Evolutionary conservation across 192 early-diverging fungal species (phyloP).

Genomic region (Ramicandelaber brevisporus): DNA sequence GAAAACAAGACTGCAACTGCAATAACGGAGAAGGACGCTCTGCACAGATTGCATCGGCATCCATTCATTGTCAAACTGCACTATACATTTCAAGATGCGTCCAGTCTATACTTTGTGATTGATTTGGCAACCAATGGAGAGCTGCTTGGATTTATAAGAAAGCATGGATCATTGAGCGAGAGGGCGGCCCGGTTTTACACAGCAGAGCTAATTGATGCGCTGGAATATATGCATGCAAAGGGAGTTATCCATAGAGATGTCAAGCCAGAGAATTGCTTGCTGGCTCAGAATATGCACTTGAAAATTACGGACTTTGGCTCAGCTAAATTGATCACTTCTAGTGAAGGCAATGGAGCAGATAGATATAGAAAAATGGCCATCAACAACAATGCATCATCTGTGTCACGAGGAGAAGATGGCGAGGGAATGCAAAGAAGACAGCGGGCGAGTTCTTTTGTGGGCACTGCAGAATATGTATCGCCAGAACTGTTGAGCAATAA

Average conservation of each 20-base stretch:
- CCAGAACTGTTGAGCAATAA: slow-evolving; percentile 86
- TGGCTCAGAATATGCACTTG: slow-evolving; percentile 75
- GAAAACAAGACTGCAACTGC: slow-evolving; percentile 95
- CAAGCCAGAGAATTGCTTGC: slow-evolving; percentile 86
- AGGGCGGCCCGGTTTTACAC: slow-evolving; percentile 59
- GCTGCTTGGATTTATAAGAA: slow-evolving; percentile 57
- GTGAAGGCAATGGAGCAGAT: too few species aligned
- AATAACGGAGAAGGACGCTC: slow-evolving; percentile 76
- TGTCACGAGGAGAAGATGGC: background rate
- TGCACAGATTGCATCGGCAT: slow-evolving; percentile 63
- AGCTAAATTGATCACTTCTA: slow-evolving; percentile 20
- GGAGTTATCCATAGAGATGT: slow-evolving; percentile 82
- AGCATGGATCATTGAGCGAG: slow-evolving; percentile 21
- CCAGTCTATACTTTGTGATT: slow-evolving; percentile 80
- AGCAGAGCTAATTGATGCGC: slow-evolving; percentile 56
- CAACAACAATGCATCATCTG: background rate
- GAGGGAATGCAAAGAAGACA: slow-evolving; percentile 11
- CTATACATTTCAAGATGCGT: slow-evolving; percentile 84
- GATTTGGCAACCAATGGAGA: slow-evolving; percentile 82
- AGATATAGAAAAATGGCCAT: too few species aligned
- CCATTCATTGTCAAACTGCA: slow-evolving; percentile 78
- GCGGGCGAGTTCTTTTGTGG: slow-evolving; percentile 76
- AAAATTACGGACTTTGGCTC: slow-evolving; percentile 93
- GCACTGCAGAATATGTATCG: slow-evolving; percentile 96
- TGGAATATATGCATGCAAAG: slow-evolving; percentile 73